A percentile compares a stretch with the other conserved stretches of the same genome.
phyloP scores from a whole-genome alignment of 345 rosid species.

The Dipteronia dyeriana region DNA sequence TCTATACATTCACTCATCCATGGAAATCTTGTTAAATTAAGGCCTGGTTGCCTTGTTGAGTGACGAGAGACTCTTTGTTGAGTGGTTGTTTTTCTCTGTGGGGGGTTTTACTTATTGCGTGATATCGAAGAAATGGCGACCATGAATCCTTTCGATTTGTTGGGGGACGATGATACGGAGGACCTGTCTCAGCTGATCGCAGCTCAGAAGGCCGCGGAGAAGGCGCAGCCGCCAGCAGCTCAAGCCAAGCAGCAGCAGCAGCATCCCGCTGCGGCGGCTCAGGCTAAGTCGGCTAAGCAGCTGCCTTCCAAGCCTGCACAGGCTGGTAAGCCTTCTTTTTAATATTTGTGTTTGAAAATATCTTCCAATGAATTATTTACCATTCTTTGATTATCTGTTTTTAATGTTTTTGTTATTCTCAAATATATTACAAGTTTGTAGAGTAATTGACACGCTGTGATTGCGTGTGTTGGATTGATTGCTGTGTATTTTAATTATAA shows the following conservation, averaged over 20 bases:
- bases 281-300: slow-evolving; percentile 59
- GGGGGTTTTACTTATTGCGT: background rate
- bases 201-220: slow-evolving; percentile 48
- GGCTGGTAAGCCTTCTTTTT: slow-evolving; percentile 57
- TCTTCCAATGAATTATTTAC: background rate
- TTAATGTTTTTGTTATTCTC: too few species aligned
- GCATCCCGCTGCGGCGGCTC: slow-evolving; percentile 19
- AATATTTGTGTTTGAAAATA: background rate
- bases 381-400: too few species aligned
- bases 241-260: slow-evolving; percentile 20
- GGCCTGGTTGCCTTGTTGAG: slow-evolving; percentile 30
- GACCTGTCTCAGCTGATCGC: slow-evolving; percentile 68
- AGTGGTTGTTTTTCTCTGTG: background rate
- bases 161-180: slow-evolving; percentile 74
- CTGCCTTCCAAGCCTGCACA: slow-evolving; percentile 78
- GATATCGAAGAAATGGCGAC: slow-evolving; percentile 56
- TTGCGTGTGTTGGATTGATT: background rate
- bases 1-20: slow-evolving; percentile 8
- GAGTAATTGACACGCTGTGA: background rate
- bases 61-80: background rate
- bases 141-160: slow-evolving; percentile 77
- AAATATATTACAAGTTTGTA: too few species aligned
- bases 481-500: background rate
- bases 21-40: slow-evolving; percentile 37
- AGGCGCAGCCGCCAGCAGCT: slow-evolving; percentile 28